Conservation (phyloP, 352 stramenopile genomes). For the Phytopythium ostracodes region DNA sequence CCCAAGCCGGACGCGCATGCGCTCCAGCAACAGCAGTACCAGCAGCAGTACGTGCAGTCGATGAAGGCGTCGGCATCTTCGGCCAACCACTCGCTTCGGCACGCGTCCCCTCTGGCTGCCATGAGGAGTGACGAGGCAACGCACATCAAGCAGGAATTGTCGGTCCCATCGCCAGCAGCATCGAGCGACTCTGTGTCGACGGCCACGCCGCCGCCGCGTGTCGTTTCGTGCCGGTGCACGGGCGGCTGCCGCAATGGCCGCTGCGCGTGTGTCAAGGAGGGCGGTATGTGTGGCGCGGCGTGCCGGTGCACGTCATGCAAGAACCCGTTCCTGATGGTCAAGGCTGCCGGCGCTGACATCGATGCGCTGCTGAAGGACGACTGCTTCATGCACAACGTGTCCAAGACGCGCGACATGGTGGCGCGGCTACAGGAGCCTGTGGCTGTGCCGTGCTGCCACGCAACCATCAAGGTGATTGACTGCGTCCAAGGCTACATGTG, state of each 20-base stretch:
- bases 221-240: conserved; percentile 76
- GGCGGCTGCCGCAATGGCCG: conserved; percentile 77
- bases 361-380: conserved; percentile 65
- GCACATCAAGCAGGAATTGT: conserved; percentile 3
- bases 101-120: conserved; percentile 1
- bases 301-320: conserved; percentile 86
- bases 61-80: conserved; percentile 14
- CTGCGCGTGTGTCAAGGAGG: conserved; percentile 81
- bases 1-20: conserved; percentile 49
- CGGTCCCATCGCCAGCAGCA: conserved; percentile 1
- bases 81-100: conserved; percentile 7
- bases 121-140: neutral
- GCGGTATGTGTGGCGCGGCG: conserved; percentile 65
- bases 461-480: conserved; percentile 60
- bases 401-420: conserved; percentile 83
- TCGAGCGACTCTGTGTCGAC: neutral
- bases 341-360: conserved; percentile 69
- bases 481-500: conserved; percentile 76
- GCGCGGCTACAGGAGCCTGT: conserved; percentile 64
- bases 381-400: conserved; percentile 88
- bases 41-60: conserved; percentile 2
- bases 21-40: conserved; percentile 12
- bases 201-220: conserved; percentile 24
- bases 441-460: conserved; percentile 53
- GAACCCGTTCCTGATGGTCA: conserved; percentile 84